These are phyloP conservation scores for Kondoa malvinella DNA, from an alignment of 768 basidiomycete genomes.

Conservation along the genomic window DNA sequence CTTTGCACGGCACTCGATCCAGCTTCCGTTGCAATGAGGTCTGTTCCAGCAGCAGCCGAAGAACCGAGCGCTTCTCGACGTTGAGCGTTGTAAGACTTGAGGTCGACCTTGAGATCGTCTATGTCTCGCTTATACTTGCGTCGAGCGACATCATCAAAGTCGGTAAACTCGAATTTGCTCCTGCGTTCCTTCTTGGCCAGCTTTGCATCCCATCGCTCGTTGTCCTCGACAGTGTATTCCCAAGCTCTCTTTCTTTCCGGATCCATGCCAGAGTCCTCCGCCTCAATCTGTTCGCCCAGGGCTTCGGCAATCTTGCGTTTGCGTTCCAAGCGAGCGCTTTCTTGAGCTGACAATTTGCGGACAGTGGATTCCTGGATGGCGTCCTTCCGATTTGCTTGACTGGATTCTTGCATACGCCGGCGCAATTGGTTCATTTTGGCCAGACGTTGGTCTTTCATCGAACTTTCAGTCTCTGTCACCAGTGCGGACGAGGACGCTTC, in stretches of 20 bases:
- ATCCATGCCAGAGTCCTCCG: slow-evolving; percentile 82
- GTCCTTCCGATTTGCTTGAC: slow-evolving; percentile 67
- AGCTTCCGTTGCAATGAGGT: slow-evolving; percentile 16
- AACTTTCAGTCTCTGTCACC: background rate
- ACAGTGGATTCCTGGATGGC: slow-evolving; percentile 69
- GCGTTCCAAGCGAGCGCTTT: slow-evolving; percentile 66
- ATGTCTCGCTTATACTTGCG: slow-evolving; percentile 83
- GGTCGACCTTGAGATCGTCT: slow-evolving; percentile 69
- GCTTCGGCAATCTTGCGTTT: slow-evolving; percentile 59
- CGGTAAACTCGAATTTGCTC: slow-evolving; percentile 81
- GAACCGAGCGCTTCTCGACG: slow-evolving; percentile 64
- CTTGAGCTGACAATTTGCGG: slow-evolving; percentile 57
- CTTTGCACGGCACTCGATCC: slow-evolving; percentile 37
- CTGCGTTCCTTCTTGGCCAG: slow-evolving; percentile 59
- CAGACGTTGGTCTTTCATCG: background rate
- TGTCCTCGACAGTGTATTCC: slow-evolving; percentile 90
- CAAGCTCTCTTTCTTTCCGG: slow-evolving; percentile 78
- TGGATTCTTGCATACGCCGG: slow-evolving; percentile 37
- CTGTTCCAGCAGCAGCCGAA: slow-evolving; percentile 5
- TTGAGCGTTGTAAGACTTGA: slow-evolving; percentile 69
- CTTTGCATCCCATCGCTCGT: slow-evolving; percentile 91
- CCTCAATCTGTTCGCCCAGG: slow-evolving; percentile 66
- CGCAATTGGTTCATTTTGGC: background rate
- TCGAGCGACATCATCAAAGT: slow-evolving; percentile 75
- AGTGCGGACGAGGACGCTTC: no score